A percentile compares a stretch with the other conserved stretches of the same genome.
phyloP scores from a whole-genome alignment of 495 filamentous ascomycete genomes.

The Pyrenopolyporus hunteri region DNA sequence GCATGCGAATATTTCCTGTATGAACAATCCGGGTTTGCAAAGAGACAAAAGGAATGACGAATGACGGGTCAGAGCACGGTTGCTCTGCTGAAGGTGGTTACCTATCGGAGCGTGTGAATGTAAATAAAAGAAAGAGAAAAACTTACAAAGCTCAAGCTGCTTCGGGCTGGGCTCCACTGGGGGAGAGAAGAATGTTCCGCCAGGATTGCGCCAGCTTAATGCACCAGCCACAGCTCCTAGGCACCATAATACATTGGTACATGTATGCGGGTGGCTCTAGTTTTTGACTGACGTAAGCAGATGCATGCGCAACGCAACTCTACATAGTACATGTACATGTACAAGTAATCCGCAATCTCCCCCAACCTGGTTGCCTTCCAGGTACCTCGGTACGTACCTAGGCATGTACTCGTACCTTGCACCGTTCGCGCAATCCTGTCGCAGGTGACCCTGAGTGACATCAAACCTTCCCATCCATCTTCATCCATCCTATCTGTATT shows the following conservation, averaged over 20 bases:
- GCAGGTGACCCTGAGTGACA: constrained; percentile 17
- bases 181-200: constrained; percentile 1
- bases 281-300: constrained; percentile 14
- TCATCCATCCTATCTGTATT: background rate
- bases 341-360: too few relatives aligned
- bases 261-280: background rate
- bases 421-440: constrained; percentile 2
- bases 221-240: constrained; percentile 12
- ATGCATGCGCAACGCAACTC: constrained; percentile 2
- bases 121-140: constrained; percentile 36
- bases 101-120: constrained; percentile 18
- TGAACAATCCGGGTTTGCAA: background rate
- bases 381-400: background rate
- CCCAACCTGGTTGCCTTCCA: constrained; percentile 23
- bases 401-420: background rate
- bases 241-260: constrained; percentile 6
- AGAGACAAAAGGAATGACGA: constrained; percentile 9
- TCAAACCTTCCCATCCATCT: constrained; percentile 3
- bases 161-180: constrained; percentile 1
- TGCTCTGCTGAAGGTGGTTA: constrained; percentile 26
- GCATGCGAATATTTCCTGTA: background rate
- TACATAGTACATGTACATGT: too few relatives aligned
- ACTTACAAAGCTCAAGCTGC: constrained; percentile 9
- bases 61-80: constrained; percentile 13
- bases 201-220: constrained; percentile 6